Evolutionary conservation across 305 asterid genomes (phyloP).

Genomic region (Fraxinus baroniana): DNA sequence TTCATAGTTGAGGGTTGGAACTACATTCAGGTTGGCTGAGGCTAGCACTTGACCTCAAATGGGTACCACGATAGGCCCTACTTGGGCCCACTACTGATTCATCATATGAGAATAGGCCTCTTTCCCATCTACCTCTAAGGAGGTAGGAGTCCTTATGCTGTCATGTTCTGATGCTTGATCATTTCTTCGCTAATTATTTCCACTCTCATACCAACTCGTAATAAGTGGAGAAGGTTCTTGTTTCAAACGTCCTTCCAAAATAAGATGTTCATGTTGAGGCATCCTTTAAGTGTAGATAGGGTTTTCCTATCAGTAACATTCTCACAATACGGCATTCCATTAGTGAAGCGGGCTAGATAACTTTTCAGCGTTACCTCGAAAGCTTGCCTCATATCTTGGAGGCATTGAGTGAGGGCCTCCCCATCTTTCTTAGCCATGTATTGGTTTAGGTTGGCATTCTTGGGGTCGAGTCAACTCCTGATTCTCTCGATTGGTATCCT

Average conservation of each 20-base stretch:
- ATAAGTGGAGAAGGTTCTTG: background rate
- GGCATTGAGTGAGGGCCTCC: background rate
- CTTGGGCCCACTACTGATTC: background rate
- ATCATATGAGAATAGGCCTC: background rate
- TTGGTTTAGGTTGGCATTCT: background rate
- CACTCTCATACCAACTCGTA: background rate
- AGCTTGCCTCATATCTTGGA: background rate
- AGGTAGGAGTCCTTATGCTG: background rate
- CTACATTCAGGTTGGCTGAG: background rate
- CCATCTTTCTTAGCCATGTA: background rate
- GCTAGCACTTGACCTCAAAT: no score
- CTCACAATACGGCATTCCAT: background rate
- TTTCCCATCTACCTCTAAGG: background rate
- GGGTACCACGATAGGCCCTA: background rate
- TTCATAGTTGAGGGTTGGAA: background rate
- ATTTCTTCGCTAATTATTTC: background rate
- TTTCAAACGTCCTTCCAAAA: background rate
- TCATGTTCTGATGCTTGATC: background rate
- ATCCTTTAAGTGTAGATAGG: no score
- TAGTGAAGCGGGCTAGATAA: background rate
- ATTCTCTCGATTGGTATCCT: background rate
- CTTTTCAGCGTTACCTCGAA: no score
- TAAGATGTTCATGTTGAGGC: background rate
- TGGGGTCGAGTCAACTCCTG: background rate
- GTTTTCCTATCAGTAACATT: background rate